Percentiles rank a stretch among this genome's conserved stretches.
Conservation (phyloP, 257 asterid species). For the Gynochthodes officinalis region DNA sequence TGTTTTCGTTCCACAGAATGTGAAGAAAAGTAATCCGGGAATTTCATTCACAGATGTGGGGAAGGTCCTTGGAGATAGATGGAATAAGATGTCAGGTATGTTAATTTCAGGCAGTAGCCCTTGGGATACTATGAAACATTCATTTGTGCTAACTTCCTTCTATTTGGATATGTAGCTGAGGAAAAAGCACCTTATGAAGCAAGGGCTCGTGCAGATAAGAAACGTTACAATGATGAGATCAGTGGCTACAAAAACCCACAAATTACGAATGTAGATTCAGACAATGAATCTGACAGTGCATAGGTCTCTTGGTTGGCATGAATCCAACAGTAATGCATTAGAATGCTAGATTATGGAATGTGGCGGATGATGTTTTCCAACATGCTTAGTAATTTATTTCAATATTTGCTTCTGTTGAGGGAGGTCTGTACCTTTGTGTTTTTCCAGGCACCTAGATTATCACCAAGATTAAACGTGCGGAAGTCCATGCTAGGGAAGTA, state of each 20-base stretch:
- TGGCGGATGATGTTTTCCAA: neutral
- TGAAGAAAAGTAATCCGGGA: conserved; percentile 76
- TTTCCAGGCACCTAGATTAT: too few relatives aligned
- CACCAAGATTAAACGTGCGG: neutral
- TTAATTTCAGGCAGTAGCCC: neutral
- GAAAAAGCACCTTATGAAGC: conserved; percentile 83
- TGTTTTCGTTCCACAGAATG: conserved; percentile 37
- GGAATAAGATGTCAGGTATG: conserved; percentile 86
- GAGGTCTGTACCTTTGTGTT: neutral
- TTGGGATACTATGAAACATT: neutral
- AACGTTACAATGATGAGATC: conserved; percentile 63
- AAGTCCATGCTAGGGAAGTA: neutral
- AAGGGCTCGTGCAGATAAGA: conserved; percentile 80
- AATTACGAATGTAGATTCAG: conserved; percentile 35
- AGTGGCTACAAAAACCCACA: conserved; percentile 66
- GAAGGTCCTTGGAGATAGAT: conserved; percentile 75
- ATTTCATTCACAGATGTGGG: conserved; percentile 70
- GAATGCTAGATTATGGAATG: neutral
- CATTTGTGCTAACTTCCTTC: neutral
- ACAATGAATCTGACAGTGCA: conserved; percentile 53
- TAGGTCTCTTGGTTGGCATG: conserved; percentile 18
- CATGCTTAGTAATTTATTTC: neutral
- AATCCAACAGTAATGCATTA: neutral
- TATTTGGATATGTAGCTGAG: conserved; percentile 46
- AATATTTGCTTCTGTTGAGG: neutral